A percentile compares a stretch with the other conserved stretches of the same genome.
Conservation (phyloP, 108 stramenopile species). For the Fragilaria crotonensis region DNA sequence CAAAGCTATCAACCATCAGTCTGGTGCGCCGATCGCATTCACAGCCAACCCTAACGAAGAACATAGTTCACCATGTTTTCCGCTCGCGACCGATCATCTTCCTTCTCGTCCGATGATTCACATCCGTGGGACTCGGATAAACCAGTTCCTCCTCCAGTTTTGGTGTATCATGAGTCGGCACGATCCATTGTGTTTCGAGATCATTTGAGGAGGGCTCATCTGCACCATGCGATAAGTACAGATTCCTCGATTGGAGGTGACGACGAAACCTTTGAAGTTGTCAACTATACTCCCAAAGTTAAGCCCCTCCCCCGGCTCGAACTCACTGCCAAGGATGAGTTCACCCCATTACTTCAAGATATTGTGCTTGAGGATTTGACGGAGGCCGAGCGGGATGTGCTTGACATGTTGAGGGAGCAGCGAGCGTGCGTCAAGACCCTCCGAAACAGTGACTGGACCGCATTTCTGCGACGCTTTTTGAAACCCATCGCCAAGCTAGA, state of each 20-base stretch:
- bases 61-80: not conserved
- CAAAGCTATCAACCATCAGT: too few species aligned
- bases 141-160: conserved; percentile 19
- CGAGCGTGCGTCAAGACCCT: conserved; percentile 75
- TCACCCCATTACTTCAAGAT: conserved; percentile 13
- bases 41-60: too few species aligned
- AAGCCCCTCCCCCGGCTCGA: conserved; percentile 59
- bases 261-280: not conserved
- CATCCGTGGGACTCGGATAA: not conserved
- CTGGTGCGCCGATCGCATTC: too few species aligned
- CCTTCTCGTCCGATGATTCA: conserved; percentile 3
- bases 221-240: conserved; percentile 17
- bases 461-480: conserved; percentile 64
- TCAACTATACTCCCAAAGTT: conserved; percentile 59
- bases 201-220: conserved; percentile 47
- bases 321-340: conserved; percentile 49
- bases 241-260: conserved; percentile 8
- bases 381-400: conserved; percentile 61
- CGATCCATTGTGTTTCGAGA: conserved; percentile 87
- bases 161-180: conserved; percentile 81
- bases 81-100: not conserved
- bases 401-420: conserved; percentile 46
- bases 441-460: conserved; percentile 72
- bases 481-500: conserved; percentile 9
- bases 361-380: conserved; percentile 23